phyloP scores from a whole-genome alignment of 192 early-diverging fungal species.

The Podila epicladia region DNA sequence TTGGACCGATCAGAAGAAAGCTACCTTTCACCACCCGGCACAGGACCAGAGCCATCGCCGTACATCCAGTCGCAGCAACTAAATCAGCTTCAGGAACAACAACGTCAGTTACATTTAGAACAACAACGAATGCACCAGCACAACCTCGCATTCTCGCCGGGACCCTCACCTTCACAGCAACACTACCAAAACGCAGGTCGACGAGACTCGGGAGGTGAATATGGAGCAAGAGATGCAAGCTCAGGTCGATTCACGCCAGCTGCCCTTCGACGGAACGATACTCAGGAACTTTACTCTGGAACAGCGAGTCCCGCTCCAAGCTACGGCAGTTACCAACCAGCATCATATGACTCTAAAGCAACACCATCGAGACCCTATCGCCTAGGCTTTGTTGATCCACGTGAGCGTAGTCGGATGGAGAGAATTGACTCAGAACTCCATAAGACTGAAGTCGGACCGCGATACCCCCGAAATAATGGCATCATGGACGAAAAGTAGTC shows the following conservation, averaged over 20 bases:
- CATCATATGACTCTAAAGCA: slow-evolving; percentile 29
- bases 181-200: slow-evolving; percentile 22
- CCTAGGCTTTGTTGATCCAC: slow-evolving; percentile 28
- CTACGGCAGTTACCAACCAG: slow-evolving; percentile 23
- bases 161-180: slow-evolving; percentile 25
- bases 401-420: slow-evolving; percentile 26
- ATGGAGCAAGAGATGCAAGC: background rate
- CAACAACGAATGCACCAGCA: slow-evolving; percentile 41
- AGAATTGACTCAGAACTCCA: slow-evolving; percentile 36
- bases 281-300: slow-evolving; percentile 5
- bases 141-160: slow-evolving; percentile 10
- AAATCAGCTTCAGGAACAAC: slow-evolving; percentile 44
- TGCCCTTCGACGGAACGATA: slow-evolving; percentile 18
- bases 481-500: slow-evolving; percentile 43
- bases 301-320: slow-evolving; percentile 24
- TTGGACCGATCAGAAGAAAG: slow-evolving; percentile 5
- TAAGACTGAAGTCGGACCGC: slow-evolving; percentile 34
- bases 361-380: slow-evolving; percentile 21
- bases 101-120: slow-evolving; percentile 41
- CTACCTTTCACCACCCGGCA: slow-evolving; percentile 11
- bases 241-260: slow-evolving; percentile 28
- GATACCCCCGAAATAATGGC: slow-evolving; percentile 12
- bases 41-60: slow-evolving; percentile 20
- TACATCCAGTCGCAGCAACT: slow-evolving; percentile 32
- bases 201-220: slow-evolving; percentile 17